These are phyloP conservation scores for Stentor coeruleus DNA, from an alignment of 73 alveolate species.

Conservation along the genomic window DNA sequence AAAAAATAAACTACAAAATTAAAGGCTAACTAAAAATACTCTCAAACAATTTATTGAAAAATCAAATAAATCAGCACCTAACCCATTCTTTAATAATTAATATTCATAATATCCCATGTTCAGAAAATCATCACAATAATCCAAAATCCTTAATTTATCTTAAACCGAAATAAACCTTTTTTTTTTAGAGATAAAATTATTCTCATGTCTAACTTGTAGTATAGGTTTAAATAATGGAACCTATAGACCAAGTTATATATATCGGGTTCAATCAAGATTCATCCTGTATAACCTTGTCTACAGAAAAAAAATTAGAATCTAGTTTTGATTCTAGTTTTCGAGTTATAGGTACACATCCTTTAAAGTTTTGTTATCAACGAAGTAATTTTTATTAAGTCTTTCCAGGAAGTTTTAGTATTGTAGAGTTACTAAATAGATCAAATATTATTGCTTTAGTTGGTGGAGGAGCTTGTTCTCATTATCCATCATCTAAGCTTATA, in stretches of 20 bases:
- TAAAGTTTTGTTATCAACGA: slow-evolving; percentile 36
- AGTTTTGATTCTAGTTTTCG: slow-evolving; percentile 80
- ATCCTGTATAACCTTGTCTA: slow-evolving; percentile 70
- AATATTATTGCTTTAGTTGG: slow-evolving; percentile 96
- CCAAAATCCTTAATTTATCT: no score
- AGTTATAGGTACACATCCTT: slow-evolving; percentile 70
- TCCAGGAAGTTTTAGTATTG: slow-evolving; percentile 91
- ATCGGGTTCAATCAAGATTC: slow-evolving; percentile 85
- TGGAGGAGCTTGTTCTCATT: slow-evolving; percentile 86
- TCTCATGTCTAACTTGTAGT: no score
- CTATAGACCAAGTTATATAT: background rate
- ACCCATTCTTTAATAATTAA: no score
- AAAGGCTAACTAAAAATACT: no score
- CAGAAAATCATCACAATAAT: no score
- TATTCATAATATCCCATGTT: no score
- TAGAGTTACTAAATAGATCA: slow-evolving; percentile 87
- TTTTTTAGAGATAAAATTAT: no score
- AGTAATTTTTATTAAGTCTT: slow-evolving; percentile 37
- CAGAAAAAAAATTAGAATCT: background rate
- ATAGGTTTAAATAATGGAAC: background rate
- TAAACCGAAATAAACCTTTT: no score
- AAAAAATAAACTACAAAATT: no score
- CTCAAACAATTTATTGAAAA: no score
- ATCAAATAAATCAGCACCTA: no score
- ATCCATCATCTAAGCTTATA: slow-evolving; percentile 74